These are phyloP conservation scores for Aspergillus costaricaensis DNA, from an alignment of 2,329 filamentous ascomycete genomes.

Conservation along the genomic window DNA sequence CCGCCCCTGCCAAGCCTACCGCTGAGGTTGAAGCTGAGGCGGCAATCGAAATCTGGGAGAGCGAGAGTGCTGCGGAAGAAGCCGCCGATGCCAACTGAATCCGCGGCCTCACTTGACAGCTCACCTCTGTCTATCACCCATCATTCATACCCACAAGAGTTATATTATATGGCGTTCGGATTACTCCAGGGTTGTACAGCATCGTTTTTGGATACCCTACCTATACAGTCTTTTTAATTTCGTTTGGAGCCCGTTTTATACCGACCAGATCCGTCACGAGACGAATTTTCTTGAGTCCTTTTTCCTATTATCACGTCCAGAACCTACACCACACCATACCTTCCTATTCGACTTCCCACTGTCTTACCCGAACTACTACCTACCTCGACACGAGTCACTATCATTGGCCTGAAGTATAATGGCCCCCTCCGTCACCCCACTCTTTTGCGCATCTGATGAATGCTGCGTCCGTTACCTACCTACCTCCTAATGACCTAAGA, in stretches of 20 bases:
- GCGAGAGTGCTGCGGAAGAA: slow-evolving; percentile 63
- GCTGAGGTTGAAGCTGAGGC: slow-evolving; percentile 31
- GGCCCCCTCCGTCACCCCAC: background rate
- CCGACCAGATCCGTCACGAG: background rate
- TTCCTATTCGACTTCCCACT: background rate
- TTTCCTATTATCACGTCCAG: background rate
- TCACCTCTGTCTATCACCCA: background rate
- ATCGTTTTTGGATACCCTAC: slow-evolving; percentile 9
- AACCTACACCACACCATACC: background rate
- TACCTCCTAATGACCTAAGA: slow-evolving; percentile 19
- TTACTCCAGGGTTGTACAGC: background rate
- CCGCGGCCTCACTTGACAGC: background rate
- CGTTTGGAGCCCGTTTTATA: background rate
- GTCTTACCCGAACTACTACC: background rate
- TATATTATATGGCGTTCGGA: background rate
- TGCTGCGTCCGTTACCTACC: slow-evolving; percentile 11
- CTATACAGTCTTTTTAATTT: slow-evolving; percentile 9
- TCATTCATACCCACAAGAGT: background rate
- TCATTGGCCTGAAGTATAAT: background rate
- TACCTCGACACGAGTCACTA: background rate
- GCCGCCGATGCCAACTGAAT: slow-evolving; percentile 14
- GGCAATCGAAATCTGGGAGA: slow-evolving; percentile 68
- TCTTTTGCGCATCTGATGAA: background rate
- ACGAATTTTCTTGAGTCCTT: background rate
- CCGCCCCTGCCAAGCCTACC: slow-evolving; percentile 34